A percentile compares a stretch with the other conserved stretches of the same genome.
phyloP scores from a whole-genome alignment of 177 flowering plant species.

The Tripterygium wilfordii region DNA sequence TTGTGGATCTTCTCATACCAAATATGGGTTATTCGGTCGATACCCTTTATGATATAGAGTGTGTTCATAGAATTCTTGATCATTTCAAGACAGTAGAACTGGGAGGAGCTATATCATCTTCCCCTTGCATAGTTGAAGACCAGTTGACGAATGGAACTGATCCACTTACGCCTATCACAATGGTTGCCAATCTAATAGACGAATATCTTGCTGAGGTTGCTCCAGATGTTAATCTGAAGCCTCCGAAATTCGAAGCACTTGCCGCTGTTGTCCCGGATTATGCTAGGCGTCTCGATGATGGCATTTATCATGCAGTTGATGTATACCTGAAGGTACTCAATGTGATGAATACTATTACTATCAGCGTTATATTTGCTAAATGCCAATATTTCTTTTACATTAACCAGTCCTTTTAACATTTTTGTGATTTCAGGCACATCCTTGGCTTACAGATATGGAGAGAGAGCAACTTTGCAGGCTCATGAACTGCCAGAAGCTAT shows the following conservation, averaged over 20 bases:
- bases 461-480: conserved; percentile 62
- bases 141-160: conserved; percentile 30
- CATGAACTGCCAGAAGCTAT: conserved; percentile 67
- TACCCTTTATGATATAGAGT: conserved; percentile 68
- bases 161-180: conserved; percentile 42
- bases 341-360: no score
- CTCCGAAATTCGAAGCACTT: conserved; percentile 55
- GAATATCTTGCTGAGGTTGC: conserved; percentile 81
- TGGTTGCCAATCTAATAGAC: conserved; percentile 73
- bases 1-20: conserved; percentile 72
- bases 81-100: conserved; percentile 42
- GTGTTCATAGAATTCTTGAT: conserved; percentile 67
- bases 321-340: conserved; percentile 61
- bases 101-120: conserved; percentile 15
- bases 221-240: conserved; percentile 57
- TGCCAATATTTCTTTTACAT: no score
- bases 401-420: no score
- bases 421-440: conserved; percentile 51
- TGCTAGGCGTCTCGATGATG: conserved; percentile 71
- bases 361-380: no score
- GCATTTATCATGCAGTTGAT: conserved; percentile 71
- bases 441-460: conserved; percentile 61
- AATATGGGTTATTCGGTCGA: conserved; percentile 55
- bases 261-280: conserved; percentile 69
- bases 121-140: conserved; percentile 51